phyloP scores from a whole-genome alignment of 2,329 filamentous ascomycete species.

The Sordariomycetes sp. region DNA sequence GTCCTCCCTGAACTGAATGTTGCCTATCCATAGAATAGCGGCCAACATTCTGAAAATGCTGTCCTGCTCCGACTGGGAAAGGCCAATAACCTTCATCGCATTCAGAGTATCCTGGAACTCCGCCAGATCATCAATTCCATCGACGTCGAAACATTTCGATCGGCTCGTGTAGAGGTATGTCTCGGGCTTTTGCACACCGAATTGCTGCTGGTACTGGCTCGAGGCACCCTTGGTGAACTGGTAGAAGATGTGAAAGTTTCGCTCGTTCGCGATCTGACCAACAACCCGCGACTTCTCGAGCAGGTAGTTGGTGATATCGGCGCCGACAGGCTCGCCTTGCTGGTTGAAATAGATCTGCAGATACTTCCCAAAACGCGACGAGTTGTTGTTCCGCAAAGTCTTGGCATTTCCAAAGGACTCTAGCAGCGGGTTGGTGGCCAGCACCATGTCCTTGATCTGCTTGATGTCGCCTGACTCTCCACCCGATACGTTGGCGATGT shows the following conservation, averaged over 20 bases:
- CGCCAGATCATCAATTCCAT: constrained; percentile 82
- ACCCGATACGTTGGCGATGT: constrained; percentile 94
- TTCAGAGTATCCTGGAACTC: constrained; percentile 87
- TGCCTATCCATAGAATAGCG: constrained; percentile 87
- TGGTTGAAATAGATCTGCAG: constrained; percentile 93
- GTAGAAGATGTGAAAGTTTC: constrained; percentile 99
- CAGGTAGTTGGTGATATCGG: constrained; percentile 96
- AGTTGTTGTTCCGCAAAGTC: constrained; percentile 97
- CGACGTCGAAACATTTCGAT: constrained; percentile 91
- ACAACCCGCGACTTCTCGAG: constrained; percentile 93
- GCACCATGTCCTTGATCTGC: constrained; percentile 97
- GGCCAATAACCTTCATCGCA: constrained; percentile 90
- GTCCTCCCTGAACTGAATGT: constrained; percentile 84
- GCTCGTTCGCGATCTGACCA: constrained; percentile 88
- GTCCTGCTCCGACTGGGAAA: constrained; percentile 83
- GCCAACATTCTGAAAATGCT: constrained; percentile 94
- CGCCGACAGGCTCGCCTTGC: constrained; percentile 85
- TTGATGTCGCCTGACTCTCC: constrained; percentile 80
- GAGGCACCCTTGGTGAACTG: constrained; percentile 95
- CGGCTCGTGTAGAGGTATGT: constrained; percentile 90
- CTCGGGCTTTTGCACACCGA: constrained; percentile 83
- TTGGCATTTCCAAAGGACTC: constrained; percentile 99
- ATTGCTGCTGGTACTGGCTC: constrained; percentile 76
- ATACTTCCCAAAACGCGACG: constrained; percentile 96
- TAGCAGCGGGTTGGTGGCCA: constrained; percentile 92